Percentiles rank a stretch among this genome's conserved stretches.
phyloP scores from a whole-genome alignment of 495 filamentous ascomycete species.

The Xylaria acuta region DNA sequence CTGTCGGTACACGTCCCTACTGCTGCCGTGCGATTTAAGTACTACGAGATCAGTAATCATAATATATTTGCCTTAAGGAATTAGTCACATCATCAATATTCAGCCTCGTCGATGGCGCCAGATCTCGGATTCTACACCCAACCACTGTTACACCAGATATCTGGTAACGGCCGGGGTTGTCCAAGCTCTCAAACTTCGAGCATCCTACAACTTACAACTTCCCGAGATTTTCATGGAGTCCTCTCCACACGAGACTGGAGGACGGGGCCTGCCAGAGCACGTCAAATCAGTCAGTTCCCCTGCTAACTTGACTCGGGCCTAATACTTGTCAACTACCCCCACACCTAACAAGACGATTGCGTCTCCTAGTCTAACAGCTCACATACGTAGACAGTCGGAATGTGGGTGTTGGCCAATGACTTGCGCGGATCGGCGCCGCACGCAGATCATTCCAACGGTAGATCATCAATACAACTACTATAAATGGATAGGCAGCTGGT shows the following conservation, averaged over 20 bases:
- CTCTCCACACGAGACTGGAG: not conserved
- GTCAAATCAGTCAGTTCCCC: not conserved
- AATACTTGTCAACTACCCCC: not conserved
- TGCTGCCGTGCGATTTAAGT: not conserved
- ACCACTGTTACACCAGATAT: not conserved
- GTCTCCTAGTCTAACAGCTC: not conserved
- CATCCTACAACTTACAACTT: not conserved
- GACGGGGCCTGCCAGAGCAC: not conserved
- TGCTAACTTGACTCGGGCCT: not conserved
- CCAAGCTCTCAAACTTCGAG: not conserved
- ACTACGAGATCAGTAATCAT: conserved; percentile 15
- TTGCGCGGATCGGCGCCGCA: conserved; percentile 16
- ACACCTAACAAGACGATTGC: not conserved
- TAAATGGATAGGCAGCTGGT: not conserved
- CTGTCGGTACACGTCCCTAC: not conserved
- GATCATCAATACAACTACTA: conserved; percentile 11
- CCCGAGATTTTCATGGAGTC: not conserved
- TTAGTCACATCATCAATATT: not conserved
- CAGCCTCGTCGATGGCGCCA: conserved; percentile 5
- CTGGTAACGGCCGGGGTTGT: not conserved
- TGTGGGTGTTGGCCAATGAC: not conserved
- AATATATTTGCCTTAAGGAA: not conserved
- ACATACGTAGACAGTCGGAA: not conserved
- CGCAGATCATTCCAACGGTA: conserved; percentile 21
- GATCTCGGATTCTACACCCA: not conserved